These are phyloP conservation scores for Fusarium decemcellulare DNA, from an alignment of 2,329 filamentous ascomycete species.

Conservation along the genomic window DNA sequence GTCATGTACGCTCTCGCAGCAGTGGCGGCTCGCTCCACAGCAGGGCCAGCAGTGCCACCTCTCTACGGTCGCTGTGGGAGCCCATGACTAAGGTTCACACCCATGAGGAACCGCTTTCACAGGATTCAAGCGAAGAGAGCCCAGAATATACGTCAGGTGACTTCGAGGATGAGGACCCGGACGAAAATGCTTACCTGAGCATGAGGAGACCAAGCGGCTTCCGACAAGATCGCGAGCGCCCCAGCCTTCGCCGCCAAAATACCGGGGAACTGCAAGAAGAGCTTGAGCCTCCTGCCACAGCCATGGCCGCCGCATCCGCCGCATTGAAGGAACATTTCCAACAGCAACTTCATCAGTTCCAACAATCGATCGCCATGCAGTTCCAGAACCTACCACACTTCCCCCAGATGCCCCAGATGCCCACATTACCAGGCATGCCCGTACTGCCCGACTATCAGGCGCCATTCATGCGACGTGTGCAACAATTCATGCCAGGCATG, in stretches of 20 bases:
- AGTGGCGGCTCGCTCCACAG: constrained; percentile 74
- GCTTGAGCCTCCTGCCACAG: constrained; percentile 69
- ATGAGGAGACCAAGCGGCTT: constrained; percentile 53
- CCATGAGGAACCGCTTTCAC: constrained; percentile 55
- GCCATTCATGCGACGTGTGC: constrained; percentile 79
- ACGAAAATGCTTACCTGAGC: constrained; percentile 53
- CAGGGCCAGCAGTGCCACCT: constrained; percentile 76
- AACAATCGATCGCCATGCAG: constrained; percentile 77
- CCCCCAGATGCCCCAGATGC: constrained; percentile 75
- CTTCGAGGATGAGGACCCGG: constrained; percentile 58
- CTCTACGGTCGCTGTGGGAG: constrained; percentile 78
- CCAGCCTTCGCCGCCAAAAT: constrained; percentile 55
- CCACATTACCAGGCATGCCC: constrained; percentile 69
- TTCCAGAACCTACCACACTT: constrained; percentile 70
- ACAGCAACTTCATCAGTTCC: constrained; percentile 82
- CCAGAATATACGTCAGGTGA: constrained; percentile 62
- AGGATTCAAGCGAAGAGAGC: constrained; percentile 59
- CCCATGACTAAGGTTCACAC: constrained; percentile 56
- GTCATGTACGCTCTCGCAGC: constrained; percentile 77
- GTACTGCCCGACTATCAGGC: constrained; percentile 80
- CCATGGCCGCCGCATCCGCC: constrained; percentile 76
- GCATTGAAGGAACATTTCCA: constrained; percentile 82
- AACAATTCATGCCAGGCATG: constrained; percentile 79
- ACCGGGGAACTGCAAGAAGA: constrained; percentile 51
- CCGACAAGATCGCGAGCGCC: constrained; percentile 51